These are phyloP conservation scores for Euryodendron excelsum DNA, from an alignment of 148 eudicot genomes.

Conservation along the genomic window DNA sequence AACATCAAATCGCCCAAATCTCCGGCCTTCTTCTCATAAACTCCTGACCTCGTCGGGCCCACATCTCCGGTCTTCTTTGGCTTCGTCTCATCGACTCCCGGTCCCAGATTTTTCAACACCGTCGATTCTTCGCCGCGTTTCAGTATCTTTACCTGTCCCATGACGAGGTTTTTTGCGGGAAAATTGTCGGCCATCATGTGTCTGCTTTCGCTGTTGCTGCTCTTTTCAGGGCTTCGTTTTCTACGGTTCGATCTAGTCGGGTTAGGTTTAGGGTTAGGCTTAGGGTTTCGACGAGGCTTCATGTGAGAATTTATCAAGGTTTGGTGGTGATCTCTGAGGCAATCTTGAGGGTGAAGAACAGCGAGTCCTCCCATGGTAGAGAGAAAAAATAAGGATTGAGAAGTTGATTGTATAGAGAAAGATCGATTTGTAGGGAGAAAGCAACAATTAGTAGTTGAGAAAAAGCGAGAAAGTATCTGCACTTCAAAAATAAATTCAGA, in stretches of 20 bases:
- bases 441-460: no score
- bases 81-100: not conserved
- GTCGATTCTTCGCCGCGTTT: constrained; percentile 40
- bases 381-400: no score
- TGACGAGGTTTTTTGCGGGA: constrained; percentile 9
- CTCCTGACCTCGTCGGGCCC: no score
- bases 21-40: not conserved
- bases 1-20: not conserved
- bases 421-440: no score
- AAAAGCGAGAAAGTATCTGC: no score
- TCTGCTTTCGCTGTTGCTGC: not conserved
- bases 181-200: not conserved
- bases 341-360: not conserved
- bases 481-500: no score
- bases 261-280: constrained; percentile 11
- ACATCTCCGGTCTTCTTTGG: not conserved
- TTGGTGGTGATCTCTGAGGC: not conserved
- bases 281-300: constrained; percentile 26
- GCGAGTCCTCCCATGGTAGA: not conserved
- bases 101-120: constrained; percentile 1
- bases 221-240: constrained; percentile 25
- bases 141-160: constrained; percentile 45
- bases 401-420: no score
- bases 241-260: constrained; percentile 32
- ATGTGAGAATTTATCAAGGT: not conserved